These are phyloP conservation scores for Sporothrix curviconia DNA, from an alignment of 2,329 filamentous ascomycete genomes.

Conservation along the genomic window DNA sequence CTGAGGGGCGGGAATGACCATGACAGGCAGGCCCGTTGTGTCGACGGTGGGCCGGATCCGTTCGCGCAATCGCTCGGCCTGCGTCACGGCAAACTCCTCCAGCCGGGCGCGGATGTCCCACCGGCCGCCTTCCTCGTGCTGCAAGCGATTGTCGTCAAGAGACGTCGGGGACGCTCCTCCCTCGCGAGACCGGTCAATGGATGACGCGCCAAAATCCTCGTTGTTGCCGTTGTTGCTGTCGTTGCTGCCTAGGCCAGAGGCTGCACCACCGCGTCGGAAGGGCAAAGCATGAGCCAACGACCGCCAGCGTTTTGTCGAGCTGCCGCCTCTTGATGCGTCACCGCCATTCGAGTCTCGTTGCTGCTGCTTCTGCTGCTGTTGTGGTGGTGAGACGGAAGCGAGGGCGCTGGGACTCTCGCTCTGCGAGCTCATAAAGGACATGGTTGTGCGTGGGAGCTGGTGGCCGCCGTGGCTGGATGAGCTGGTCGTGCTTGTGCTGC, in stretches of 20 bases:
- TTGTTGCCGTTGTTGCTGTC: no score
- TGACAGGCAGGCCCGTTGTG: conserved; percentile 50
- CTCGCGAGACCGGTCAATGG: no score
- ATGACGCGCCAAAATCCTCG: no score
- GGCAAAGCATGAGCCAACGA: conserved; percentile 28
- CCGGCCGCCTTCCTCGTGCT: conserved; percentile 23
- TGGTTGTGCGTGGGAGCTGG: background rate
- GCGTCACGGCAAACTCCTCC: conserved; percentile 55
- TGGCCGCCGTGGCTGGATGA: conserved; percentile 8
- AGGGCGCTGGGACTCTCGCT: conserved; percentile 11
- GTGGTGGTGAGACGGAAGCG: conserved; percentile 19
- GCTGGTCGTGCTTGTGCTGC: conserved; percentile 15
- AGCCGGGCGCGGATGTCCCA: conserved; percentile 54
- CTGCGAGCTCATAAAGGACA: conserved; percentile 9
- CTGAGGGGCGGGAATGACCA: conserved; percentile 55
- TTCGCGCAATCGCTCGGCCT: conserved; percentile 55
- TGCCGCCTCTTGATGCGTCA: conserved; percentile 9
- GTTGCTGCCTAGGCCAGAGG: background rate
- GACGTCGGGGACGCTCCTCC: background rate
- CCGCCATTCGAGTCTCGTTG: no score
- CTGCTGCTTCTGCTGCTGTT: conserved; percentile 28
- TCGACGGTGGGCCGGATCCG: conserved; percentile 47
- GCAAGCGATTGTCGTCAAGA: background rate
- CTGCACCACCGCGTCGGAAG: conserved; percentile 20
- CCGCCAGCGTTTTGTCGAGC: conserved; percentile 24